Evolutionary conservation across 768 basidiomycete species (phyloP).

Genomic region (Lanmaoa rubissima): DNA sequence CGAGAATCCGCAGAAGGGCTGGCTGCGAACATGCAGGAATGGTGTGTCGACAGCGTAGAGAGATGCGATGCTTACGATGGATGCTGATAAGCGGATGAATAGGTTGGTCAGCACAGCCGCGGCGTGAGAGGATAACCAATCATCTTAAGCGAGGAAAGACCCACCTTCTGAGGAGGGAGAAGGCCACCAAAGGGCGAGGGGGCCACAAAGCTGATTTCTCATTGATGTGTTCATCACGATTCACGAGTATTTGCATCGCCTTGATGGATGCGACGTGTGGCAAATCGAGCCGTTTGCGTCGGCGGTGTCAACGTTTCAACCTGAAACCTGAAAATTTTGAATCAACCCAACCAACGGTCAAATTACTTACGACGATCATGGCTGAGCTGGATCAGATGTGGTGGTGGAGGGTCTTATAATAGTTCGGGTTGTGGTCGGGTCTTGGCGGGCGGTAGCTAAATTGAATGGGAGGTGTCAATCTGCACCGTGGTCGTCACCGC

Average conservation of each 20-base stretch:
- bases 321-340: not conserved
- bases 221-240: not conserved
- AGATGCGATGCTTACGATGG: slow-evolving; percentile 6
- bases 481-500: slow-evolving; percentile 29
- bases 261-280: not conserved
- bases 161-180: not conserved
- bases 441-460: slow-evolving; percentile 16
- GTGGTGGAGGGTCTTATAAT: not conserved
- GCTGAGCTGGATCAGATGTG: not conserved
- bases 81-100: not conserved
- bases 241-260: not conserved
- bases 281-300: not conserved
- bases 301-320: not conserved
- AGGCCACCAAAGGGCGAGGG: not conserved
- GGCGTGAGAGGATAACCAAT: slow-evolving; percentile 11
- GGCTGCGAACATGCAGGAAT: slow-evolving; percentile 23
- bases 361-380: not conserved
- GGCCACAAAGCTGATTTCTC: slow-evolving; percentile 9
- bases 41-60: slow-evolving; percentile 17
- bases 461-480: slow-evolving; percentile 17
- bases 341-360: not conserved
- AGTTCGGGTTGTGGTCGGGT: slow-evolving; percentile 15
- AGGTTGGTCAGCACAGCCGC: not conserved
- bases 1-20: not conserved
- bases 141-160: slow-evolving; percentile 9